Evolutionary conservation across 1,284 basidiomycete genomes (phyloP), one percentile per base, ranked within the genome.

Genomic region (Sporisorium iseilematis-ciliati): DNA sequence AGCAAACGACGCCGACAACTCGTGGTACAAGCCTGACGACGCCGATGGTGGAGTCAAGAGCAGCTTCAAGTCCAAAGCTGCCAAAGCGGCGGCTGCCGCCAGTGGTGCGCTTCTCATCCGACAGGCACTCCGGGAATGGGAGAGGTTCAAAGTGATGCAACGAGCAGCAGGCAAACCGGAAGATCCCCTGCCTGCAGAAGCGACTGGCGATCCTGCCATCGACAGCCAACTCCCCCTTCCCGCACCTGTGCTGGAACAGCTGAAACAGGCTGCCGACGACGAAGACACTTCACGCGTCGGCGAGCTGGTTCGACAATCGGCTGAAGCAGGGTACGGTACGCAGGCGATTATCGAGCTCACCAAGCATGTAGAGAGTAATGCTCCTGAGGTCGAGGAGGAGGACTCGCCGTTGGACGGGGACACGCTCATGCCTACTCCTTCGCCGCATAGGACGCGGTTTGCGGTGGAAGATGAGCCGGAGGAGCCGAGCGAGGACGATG

Each of bases 321-420:
- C 79, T 18, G 65, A 74, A 29, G 60, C 50, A 6, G 79, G 77
- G 2, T 72, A 72, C 23, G 80, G 79, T 0, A 71, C 63, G 7
- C 70, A 77, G 41, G 79, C 79, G 35, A 65, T 81, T 23, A 65
- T 66, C 42, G 65, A 75, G 53, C 54, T 81, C 12, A 68, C 65
- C 14, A 58, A 65, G 42, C 42, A 76, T 29, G 68, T 76, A n/a
- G 74, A 76, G 62, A 59, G 55, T 35, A 68, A 65, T 23, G 65
- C 71, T 11, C 58, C 57, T 5, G 57, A 60, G 16, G 48, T 48
- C 6, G 59, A 65, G 7, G 40, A 40, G 7, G 58, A 59, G 2
- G 62, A 38, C 2, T 40, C 42, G n/a, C 40, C 31, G 7, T 29
- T 66, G 45, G 67, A 70, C 25, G 64, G 58, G 4, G 67, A 71